These are phyloP conservation scores for Phoenix roebelenii DNA, from an alignment of 176 grass and related monocot genomes.

Conservation along the genomic window DNA sequence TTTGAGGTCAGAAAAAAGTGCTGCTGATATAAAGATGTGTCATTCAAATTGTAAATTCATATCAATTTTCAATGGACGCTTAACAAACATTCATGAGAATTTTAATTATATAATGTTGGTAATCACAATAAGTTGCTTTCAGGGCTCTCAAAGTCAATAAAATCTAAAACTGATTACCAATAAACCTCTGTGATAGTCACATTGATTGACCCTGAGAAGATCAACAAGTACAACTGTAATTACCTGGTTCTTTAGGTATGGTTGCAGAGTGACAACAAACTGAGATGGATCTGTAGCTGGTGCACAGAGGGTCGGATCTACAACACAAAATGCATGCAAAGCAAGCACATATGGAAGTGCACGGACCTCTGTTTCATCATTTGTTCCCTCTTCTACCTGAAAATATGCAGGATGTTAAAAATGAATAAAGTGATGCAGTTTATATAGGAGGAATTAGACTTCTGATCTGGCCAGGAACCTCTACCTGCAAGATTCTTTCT, in stretches of 20 bases:
- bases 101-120: too few relatives aligned
- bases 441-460: neutral
- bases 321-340: conserved; percentile 94
- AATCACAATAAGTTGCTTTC: too few relatives aligned
- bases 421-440: neutral
- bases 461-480: neutral
- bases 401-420: conserved; percentile 5
- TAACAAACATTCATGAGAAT: too few relatives aligned
- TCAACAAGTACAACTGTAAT: neutral
- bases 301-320: conserved; percentile 83
- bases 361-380: conserved; percentile 61
- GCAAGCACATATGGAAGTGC: conserved; percentile 89
- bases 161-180: too few relatives aligned
- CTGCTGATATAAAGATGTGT: too few relatives aligned
- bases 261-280: conserved; percentile 97
- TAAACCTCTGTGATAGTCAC: too few relatives aligned
- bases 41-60: neutral
- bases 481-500: conserved; percentile 99
- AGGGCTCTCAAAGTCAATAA: too few relatives aligned
- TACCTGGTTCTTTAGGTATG: conserved; percentile 98
- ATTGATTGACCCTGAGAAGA: neutral
- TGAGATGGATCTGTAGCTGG: conserved; percentile 90
- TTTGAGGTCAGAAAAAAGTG: too few relatives aligned
- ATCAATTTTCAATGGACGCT: too few relatives aligned
- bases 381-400: conserved; percentile 78